Evolutionary conservation across 257 asterid species (phyloP), one percentile per base, ranked within the genome.

Genomic region (Solanum medicagineum): DNA sequence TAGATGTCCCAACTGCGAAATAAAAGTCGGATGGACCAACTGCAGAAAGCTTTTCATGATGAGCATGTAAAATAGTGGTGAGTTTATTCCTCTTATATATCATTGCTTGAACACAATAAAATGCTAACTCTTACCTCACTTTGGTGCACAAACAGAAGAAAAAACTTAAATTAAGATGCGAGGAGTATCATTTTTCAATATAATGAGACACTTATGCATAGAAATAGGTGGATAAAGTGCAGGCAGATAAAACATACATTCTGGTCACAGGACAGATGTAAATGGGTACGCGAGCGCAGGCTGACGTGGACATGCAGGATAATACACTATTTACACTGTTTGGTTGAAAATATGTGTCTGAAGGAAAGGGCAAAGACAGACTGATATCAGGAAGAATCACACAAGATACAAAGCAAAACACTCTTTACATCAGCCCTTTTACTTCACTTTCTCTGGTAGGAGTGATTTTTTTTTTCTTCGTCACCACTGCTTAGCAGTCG

Each of bases 1-100:
- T 80, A 88, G 85, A 81, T 90, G 96, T 44, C 90, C 91, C 92
- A 93, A 86, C 90, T 89, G 85, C n/a, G 84, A 59, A 75, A 89
- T 12, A 85, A 90, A 91, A 66, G 90, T 83, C 8, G 93, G 96
- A 88, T 85, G 90, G 65, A 93, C 92, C 87, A 89, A 83, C 96
- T 93, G 89, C 84, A 88, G 59, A 73, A 85, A 57, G 40, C 19
- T 81, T 22, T 74, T 49, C 45, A 75, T 24, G 44, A 75, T 75
- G 82, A 75, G 62, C 60, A 75, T 49, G 62, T 75, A 51, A 49
- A 75, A 77, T 49, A 24, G 22, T 47, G 59, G 81, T 45, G 57
- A 56, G 10, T 59, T 42, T 54, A 84, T 85, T 84, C 57, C 53
- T 68, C 69, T 20, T 68, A 22, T 51, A 15, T 4, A 77, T 51